Base-by-base conservation (phyloP, 2,329 filamentous ascomycete genomes). In the Aspergillus phoenicis region DNA sequence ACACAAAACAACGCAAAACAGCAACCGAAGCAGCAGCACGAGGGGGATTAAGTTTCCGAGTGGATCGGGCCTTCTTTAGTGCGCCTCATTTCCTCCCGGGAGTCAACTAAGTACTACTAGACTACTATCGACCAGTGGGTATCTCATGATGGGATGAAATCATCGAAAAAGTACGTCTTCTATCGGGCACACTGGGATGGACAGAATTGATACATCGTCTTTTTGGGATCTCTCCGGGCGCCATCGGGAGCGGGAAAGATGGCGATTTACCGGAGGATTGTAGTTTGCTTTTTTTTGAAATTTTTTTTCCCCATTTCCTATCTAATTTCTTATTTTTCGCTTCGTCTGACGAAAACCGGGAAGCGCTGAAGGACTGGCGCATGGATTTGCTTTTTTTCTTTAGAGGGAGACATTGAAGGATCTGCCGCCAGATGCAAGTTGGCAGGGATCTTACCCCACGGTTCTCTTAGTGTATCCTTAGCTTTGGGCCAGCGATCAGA, bases 401-500 rank as follows among this genome's bases (percentile, higher is more conserved):
- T 3, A 3, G 36, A 10, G 8, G 36, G 36, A 39, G 8, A 13
- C 10, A 36, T 36, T 11, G 11, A 24, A 17, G 26, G 47, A 51
- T 51, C 47, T 51, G 17, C 47, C 47, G 47, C 28, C 24, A 51
- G 2, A 51, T 51, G 47, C 47, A 51, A 30, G 47, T 51, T 51
- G 28, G 47, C 47, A 51, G 47, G 47, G 47, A 51, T 51, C 47
- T 30, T 51, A 51, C 47, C 28, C 28, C 47, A 51, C 47, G 47
- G 47, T 51, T 51, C 28, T 17, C 41, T 45, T 45, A 45, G 41
- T 20, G 41, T 3, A 45, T 45, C 41, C 41, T 22, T 45, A 45
- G 41, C 41, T 45, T 45, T 45, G 41, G 41, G 41, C 41, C 41
- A 13, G 41, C 41, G 33, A 36, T 36, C 33, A 20, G 20, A 20